Percentiles rank a stretch among this genome's conserved stretches.
phyloP scores from a whole-genome alignment of 225 moss, liverwort and hornwort genomes.

The Rhytidiadelphus loreus region DNA sequence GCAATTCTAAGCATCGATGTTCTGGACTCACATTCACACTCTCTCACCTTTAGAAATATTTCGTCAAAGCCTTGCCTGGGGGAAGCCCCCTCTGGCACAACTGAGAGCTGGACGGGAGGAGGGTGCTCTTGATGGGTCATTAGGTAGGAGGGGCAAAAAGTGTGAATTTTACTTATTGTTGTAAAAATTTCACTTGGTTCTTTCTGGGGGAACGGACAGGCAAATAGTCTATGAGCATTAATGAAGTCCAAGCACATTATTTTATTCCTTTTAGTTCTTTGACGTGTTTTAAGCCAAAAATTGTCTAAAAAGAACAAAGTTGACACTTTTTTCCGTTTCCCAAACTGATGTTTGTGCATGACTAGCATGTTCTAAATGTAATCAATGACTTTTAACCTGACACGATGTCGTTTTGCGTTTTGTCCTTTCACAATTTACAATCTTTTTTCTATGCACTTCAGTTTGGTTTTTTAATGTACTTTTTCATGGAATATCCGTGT shows the following conservation, averaged over 20 bases:
- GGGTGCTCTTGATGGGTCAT: not conserved
- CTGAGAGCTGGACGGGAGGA: not conserved
- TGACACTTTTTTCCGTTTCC: not conserved
- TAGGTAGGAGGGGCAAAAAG: not conserved
- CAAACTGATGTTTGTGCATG: not conserved
- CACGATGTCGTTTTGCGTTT: not conserved
- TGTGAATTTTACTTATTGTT: not conserved
- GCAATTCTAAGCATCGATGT: not conserved
- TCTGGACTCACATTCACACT: not conserved
- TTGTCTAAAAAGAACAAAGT: not conserved
- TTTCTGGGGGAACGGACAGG: not conserved
- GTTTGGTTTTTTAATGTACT: not conserved
- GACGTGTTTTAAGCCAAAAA: not conserved
- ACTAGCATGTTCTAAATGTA: not conserved
- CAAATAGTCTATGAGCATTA: not conserved
- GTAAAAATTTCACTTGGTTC: not conserved
- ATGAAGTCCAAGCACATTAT: not conserved
- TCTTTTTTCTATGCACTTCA: not conserved
- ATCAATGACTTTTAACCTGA: not conserved
- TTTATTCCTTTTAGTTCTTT: not conserved
- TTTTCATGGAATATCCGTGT: not conserved
- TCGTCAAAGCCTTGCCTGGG: not conserved
- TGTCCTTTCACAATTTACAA: not conserved
- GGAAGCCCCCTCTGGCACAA: too few species aligned
- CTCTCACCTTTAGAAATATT: not conserved